A percentile compares a stretch with the other conserved stretches of the same genome.
phyloP scores from a whole-genome alignment of 129 eudicot species.

The Lactuca saligna region DNA sequence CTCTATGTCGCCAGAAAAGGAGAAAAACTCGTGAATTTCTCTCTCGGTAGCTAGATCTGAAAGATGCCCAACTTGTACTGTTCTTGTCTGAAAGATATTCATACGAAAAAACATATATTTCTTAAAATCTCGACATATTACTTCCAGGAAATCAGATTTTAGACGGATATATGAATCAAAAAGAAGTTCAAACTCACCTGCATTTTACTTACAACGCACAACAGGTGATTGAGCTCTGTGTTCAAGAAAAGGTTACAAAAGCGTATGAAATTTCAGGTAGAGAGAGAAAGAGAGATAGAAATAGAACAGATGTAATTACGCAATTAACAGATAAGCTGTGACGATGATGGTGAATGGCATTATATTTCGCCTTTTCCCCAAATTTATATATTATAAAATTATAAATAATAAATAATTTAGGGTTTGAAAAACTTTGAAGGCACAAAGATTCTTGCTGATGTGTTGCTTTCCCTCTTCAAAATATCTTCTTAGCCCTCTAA shows the following conservation, averaged over 20 bases:
- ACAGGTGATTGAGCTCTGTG: conserved; percentile 4
- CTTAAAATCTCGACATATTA: neutral
- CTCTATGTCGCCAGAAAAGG: conserved; percentile 90
- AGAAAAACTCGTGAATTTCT: conserved; percentile 94
- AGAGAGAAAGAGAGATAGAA: conserved; percentile 3
- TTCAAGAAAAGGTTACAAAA: conserved; percentile 11
- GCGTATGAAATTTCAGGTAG: conserved; percentile 23
- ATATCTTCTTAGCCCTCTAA: conserved; percentile 5
- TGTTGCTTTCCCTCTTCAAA: conserved; percentile 29
- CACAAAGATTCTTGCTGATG: conserved; percentile 36
- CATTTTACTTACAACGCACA: conserved; percentile 27
- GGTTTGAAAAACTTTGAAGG: conserved; percentile 35
- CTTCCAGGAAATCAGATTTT: neutral
- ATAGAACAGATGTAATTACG: conserved; percentile 16
- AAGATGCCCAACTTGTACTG: conserved; percentile 69
- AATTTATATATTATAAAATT: neutral
- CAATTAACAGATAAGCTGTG: conserved; percentile 24
- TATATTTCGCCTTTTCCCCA: conserved; percentile 16
- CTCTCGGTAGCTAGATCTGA: conserved; percentile 99
- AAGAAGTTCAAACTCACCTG: conserved; percentile 34
- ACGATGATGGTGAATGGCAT: conserved; percentile 13
- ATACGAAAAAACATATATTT: conserved; percentile 2
- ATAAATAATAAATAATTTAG: conserved; percentile 11
- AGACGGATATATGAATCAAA: neutral
- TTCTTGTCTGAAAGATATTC: conserved; percentile 52